These are phyloP conservation scores for Nadsonia fulvescens DNA, from an alignment of 805 yeast species.

Conservation along the genomic window DNA sequence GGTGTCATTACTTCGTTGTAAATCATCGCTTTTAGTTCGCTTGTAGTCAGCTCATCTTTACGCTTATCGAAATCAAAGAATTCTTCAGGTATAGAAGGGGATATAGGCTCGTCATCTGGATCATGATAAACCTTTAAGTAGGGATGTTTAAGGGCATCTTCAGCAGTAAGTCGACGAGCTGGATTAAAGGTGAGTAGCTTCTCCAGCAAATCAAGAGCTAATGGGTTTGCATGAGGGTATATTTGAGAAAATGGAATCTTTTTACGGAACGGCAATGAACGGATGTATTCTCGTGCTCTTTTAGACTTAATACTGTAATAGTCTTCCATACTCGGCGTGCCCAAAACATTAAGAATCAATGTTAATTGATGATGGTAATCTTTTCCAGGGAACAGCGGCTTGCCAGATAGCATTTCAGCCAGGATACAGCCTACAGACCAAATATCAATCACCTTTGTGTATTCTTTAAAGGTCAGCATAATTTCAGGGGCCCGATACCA, in stretches of 20 bases:
- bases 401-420: constrained; percentile 74
- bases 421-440: constrained; percentile 96
- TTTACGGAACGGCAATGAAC: constrained; percentile 55
- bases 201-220: constrained; percentile 48
- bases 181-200: constrained; percentile 75
- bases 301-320: constrained; percentile 37
- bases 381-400: constrained; percentile 83
- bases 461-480: constrained; percentile 85
- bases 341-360: constrained; percentile 67
- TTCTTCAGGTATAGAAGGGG: constrained; percentile 65
- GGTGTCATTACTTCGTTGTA: constrained; percentile 75
- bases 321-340: constrained; percentile 74
- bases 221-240: constrained; percentile 33
- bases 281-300: constrained; percentile 77
- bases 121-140: constrained; percentile 81
- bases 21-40: constrained; percentile 60
- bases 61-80: constrained; percentile 78
- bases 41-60: constrained; percentile 60
- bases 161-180: constrained; percentile 61
- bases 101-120: constrained; percentile 81
- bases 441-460: constrained; percentile 86
- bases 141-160: constrained; percentile 72
- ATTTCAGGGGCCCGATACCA: constrained; percentile 98
- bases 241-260: constrained; percentile 36
- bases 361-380: constrained; percentile 85